Conservation (phyloP, 352 stramenopile genomes). For the Globisporangium takayamanum region DNA sequence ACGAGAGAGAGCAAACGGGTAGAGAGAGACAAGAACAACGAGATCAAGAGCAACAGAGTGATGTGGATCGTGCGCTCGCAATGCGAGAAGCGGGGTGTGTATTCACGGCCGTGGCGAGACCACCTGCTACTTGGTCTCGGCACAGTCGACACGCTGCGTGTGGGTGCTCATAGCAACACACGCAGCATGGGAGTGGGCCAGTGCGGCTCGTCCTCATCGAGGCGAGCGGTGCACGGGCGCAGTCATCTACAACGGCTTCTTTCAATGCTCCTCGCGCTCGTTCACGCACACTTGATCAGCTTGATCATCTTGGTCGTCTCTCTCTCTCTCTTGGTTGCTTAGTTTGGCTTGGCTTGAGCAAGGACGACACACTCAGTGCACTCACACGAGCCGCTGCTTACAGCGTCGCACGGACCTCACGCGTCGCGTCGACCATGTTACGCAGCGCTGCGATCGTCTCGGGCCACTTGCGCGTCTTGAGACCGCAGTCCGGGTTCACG, state of each 20-base stretch:
- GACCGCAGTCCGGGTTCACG: conserved; percentile 91
- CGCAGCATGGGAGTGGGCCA: conserved; percentile 7
- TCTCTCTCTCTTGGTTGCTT: neutral
- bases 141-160: conserved; percentile 4
- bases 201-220: neutral
- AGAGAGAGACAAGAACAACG: neutral
- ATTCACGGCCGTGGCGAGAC: conserved; percentile 14
- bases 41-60: neutral
- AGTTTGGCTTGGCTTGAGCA: neutral
- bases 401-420: conserved; percentile 59
- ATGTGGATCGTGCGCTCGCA: conserved; percentile 1
- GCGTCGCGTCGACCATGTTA: conserved; percentile 87
- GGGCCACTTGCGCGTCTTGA: conserved; percentile 92
- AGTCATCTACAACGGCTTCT: conserved; percentile 13
- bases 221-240: conserved; percentile 1
- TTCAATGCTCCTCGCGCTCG: neutral
- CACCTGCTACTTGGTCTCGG: conserved; percentile 18
- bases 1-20: neutral
- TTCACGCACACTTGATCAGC: too few species aligned
- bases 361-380: neutral
- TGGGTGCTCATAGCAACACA: neutral
- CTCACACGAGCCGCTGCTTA: conserved; percentile 10
- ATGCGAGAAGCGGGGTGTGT: conserved; percentile 1
- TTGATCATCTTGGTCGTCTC: conserved; percentile 1
- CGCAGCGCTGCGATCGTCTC: conserved; percentile 85